These are phyloP conservation scores for Xylariaceae sp. DNA, from an alignment of 2,329 filamentous ascomycete species.

Conservation along the genomic window DNA sequence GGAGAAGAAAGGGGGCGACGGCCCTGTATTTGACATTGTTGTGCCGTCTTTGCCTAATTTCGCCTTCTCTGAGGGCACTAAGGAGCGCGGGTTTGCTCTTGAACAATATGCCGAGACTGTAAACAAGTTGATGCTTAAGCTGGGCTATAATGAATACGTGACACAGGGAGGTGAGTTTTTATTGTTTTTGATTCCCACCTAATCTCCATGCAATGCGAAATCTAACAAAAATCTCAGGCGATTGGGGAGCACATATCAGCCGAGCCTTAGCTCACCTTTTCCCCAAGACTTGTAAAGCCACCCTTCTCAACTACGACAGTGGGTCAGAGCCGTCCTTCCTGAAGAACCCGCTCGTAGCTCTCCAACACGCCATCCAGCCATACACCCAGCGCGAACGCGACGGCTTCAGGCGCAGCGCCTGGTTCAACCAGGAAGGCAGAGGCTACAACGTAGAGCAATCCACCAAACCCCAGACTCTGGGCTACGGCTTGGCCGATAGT, in stretches of 20 bases:
- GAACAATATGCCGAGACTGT: slow-evolving; percentile 60
- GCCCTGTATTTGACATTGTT: slow-evolving; percentile 51
- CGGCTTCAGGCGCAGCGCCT: slow-evolving; percentile 49
- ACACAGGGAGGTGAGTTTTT: slow-evolving; percentile 26
- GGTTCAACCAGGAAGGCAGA: slow-evolving; percentile 54
- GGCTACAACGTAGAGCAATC: slow-evolving; percentile 59
- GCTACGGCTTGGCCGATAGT: slow-evolving; percentile 64
- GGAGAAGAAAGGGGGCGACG: slow-evolving; percentile 27
- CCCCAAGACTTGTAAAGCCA: slow-evolving; percentile 52
- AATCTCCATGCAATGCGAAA: too few species aligned
- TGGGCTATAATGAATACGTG: slow-evolving; percentile 61
- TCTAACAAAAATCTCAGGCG: slow-evolving; percentile 40
- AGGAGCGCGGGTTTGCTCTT: slow-evolving; percentile 52
- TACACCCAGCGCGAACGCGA: slow-evolving; percentile 49
- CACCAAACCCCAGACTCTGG: slow-evolving; percentile 70
- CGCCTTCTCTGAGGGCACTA: slow-evolving; percentile 41
- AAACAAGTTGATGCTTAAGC: slow-evolving; percentile 64
- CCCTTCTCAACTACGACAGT: slow-evolving; percentile 56
- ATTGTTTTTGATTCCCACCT: too few species aligned
- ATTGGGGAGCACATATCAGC: slow-evolving; percentile 67
- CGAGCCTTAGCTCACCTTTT: slow-evolving; percentile 58
- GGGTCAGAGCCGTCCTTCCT: slow-evolving; percentile 46
- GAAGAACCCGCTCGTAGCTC: slow-evolving; percentile 52
- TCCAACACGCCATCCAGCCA: slow-evolving; percentile 51
- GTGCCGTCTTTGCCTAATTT: slow-evolving; percentile 55